These are phyloP conservation scores for Ichthyophthirius multifiliis DNA, from an alignment of 169 alveolate species.

Conservation along the genomic window DNA sequence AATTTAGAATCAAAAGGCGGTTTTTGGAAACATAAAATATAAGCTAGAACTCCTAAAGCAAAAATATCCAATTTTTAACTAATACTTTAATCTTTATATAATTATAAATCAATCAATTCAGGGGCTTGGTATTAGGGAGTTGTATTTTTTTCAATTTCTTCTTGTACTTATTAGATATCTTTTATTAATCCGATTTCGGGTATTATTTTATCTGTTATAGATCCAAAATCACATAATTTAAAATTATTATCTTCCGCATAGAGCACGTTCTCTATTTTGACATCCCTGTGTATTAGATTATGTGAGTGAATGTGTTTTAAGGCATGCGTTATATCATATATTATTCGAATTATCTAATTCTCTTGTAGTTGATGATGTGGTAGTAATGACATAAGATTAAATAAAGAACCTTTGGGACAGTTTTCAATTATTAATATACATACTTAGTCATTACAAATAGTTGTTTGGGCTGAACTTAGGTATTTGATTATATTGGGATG, in stretches of 20 bases:
- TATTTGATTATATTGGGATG: constrained; percentile 6
- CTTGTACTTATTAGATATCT: constrained; percentile 43
- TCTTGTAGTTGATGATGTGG: constrained; percentile 20
- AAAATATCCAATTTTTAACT: constrained; percentile 74
- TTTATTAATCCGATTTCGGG: constrained; percentile 18
- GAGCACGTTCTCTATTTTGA: constrained; percentile 58
- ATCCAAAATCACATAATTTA: constrained; percentile 78
- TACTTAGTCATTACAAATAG: not conserved
- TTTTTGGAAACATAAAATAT: constrained; percentile 51
- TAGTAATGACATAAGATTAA: constrained; percentile 9
- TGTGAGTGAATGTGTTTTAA: constrained; percentile 12
- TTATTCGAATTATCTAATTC: not conserved
- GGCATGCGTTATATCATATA: constrained; percentile 13
- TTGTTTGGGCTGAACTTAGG: not conserved
- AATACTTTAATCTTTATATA: constrained; percentile 55
- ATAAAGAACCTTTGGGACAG: constrained; percentile 23
- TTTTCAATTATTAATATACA: constrained; percentile 23
- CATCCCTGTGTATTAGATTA: constrained; percentile 40
- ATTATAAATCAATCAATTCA: constrained; percentile 59
- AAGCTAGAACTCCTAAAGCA: constrained; percentile 67
- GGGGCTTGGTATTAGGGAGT: constrained; percentile 81
- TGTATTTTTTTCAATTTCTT: constrained; percentile 66
- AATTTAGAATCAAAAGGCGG: constrained; percentile 61
- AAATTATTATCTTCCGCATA: constrained; percentile 47
- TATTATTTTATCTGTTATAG: constrained; percentile 43